phyloP scores from a whole-genome alignment of 345 rosid genomes.

The Eucalyptus guilfoylei region DNA sequence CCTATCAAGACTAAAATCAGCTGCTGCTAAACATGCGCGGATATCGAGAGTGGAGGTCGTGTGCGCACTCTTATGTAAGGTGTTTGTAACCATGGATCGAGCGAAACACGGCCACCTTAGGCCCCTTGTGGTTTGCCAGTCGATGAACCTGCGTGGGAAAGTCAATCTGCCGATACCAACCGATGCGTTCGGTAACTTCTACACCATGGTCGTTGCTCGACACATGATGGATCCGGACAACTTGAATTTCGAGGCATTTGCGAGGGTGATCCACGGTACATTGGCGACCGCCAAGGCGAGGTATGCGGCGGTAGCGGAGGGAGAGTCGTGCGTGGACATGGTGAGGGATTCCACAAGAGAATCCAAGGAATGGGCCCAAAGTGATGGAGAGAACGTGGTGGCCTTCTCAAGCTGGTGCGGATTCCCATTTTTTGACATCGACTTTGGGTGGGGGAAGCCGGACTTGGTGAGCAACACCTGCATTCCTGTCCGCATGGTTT shows the following conservation, averaged over 20 bases:
- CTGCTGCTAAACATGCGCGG: background rate
- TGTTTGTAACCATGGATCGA: background rate
- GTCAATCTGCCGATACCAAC: background rate
- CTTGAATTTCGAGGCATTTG: background rate
- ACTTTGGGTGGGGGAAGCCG: conserved; percentile 60
- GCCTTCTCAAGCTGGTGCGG: conserved; percentile 21
- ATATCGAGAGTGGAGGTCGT: background rate
- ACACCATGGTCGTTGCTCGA: background rate
- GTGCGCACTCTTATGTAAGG: background rate
- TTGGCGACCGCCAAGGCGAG: background rate
- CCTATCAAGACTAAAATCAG: background rate
- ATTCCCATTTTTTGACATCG: conserved; percentile 24
- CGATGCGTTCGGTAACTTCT: background rate
- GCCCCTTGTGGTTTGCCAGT: background rate
- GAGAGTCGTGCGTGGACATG: background rate
- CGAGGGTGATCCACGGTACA: background rate
- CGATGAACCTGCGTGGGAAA: background rate
- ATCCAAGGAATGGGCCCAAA: background rate
- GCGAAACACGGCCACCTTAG: background rate
- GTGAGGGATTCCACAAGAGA: background rate
- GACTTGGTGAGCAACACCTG: conserved; percentile 19
- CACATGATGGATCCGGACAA: background rate
- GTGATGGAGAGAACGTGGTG: conserved; percentile 5
- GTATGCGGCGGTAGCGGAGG: background rate
- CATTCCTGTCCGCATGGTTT: conserved; percentile 10